phyloP scores from a whole-genome alignment of 139 green algal genomes.

The Ettlia oleoabundans region DNA sequence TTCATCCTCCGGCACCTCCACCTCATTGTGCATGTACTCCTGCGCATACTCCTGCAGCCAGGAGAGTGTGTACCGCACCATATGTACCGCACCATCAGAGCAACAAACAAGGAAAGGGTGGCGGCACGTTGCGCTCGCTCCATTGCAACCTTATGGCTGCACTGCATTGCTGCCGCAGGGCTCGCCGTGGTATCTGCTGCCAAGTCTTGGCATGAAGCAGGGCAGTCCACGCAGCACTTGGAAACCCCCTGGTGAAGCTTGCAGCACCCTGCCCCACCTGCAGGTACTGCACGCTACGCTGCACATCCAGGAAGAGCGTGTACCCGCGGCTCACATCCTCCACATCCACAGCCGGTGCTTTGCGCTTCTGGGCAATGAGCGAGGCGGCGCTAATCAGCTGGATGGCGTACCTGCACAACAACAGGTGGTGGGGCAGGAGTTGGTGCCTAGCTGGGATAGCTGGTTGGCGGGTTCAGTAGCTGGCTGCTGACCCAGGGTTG shows the following conservation, averaged over 20 bases:
- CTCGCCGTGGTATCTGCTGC: too few relatives aligned
- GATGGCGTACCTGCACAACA: constrained; percentile 87
- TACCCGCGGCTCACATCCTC: constrained; percentile 96
- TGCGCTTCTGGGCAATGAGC: constrained; percentile 86
- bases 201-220: neutral
- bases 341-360: constrained; percentile 87
- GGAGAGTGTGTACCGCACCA: too few relatives aligned
- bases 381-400: constrained; percentile 93
- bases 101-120: neutral
- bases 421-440: too few relatives aligned
- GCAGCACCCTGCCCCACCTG: neutral
- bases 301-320: constrained; percentile 95
- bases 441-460: too few relatives aligned
- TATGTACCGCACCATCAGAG: neutral
- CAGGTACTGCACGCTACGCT: constrained; percentile 61
- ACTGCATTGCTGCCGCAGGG: too few relatives aligned
- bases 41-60: constrained; percentile 91
- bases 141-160: too few relatives aligned
- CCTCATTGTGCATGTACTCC: constrained; percentile 99
- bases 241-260: neutral
- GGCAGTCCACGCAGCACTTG: neutral
- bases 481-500: too few relatives aligned
- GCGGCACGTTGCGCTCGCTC: too few relatives aligned
- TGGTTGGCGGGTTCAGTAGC: too few relatives aligned
- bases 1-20: constrained; percentile 40